Conservation (phyloP, 768 basidiomycete species). For the Suillus bovinus region DNA sequence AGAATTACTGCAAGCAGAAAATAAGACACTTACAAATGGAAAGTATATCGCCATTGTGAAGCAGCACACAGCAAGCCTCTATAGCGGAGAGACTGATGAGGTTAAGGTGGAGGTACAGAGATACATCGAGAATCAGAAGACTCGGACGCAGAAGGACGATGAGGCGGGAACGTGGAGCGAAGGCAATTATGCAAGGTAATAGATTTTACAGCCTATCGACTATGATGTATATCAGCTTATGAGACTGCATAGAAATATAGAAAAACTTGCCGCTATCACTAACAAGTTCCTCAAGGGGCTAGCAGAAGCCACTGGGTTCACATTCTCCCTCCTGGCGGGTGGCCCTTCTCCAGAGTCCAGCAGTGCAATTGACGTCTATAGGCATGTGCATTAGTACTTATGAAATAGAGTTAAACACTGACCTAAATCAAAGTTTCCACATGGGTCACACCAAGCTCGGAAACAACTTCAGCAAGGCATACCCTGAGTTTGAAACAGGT, state of each 20-base stretch:
- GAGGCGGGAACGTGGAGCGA: not conserved
- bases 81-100: not conserved
- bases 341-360: too few relatives aligned
- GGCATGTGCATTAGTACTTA: not conserved
- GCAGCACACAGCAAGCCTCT: constrained; percentile 1
- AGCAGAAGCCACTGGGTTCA: too few relatives aligned
- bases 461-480: not conserved
- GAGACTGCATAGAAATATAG: not conserved
- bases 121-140: not conserved
- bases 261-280: not conserved
- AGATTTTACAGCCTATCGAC: not conserved
- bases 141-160: not conserved
- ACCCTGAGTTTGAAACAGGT: not conserved
- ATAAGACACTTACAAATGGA: not conserved
- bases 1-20: not conserved
- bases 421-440: not conserved
- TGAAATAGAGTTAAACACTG: not conserved
- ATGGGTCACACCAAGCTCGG: not conserved
- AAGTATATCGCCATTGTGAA: not conserved
- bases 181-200: not conserved
- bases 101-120: not conserved
- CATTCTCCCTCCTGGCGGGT: too few relatives aligned
- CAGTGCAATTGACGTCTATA: not conserved
- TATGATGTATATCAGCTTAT: not conserved
- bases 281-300: too few relatives aligned